Conservation (phyloP, 192 early-diverging fungal species). For the Podila epigama region DNA sequence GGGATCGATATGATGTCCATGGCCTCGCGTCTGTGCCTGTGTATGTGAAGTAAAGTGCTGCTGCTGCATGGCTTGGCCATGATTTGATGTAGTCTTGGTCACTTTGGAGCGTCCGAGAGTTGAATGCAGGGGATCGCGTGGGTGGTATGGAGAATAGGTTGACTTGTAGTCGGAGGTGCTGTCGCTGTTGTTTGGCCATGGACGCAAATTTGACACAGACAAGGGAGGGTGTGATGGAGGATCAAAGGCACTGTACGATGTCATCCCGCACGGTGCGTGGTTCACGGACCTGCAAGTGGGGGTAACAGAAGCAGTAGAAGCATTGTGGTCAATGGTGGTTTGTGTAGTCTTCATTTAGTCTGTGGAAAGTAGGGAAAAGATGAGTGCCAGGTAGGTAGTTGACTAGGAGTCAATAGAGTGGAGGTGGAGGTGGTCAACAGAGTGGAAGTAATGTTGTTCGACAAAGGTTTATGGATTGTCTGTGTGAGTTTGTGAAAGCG, state of each 20-base stretch:
- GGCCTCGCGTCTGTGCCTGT: not conserved
- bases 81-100: not conserved
- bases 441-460: not conserved
- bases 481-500: not conserved
- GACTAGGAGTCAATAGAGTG: not conserved
- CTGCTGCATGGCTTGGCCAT: not conserved
- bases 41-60: not conserved
- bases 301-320: no score
- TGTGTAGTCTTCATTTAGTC: conserved; percentile 26
- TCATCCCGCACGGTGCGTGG: no score
- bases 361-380: not conserved
- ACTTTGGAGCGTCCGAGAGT: not conserved
- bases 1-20: not conserved
- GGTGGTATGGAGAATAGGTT: not conserved
- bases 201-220: not conserved
- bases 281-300: conserved; percentile 28
- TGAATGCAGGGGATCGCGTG: not conserved
- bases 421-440: not conserved
- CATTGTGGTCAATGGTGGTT: conserved; percentile 20
- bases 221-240: conserved; percentile 3
- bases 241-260: conserved; percentile 5
- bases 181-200: not conserved
- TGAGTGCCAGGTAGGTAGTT: no score
- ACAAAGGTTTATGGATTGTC: not conserved
- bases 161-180: not conserved